phyloP scores from a whole-genome alignment of 2,329 filamentous ascomycete species.

The Hyphodiscus sp. region DNA sequence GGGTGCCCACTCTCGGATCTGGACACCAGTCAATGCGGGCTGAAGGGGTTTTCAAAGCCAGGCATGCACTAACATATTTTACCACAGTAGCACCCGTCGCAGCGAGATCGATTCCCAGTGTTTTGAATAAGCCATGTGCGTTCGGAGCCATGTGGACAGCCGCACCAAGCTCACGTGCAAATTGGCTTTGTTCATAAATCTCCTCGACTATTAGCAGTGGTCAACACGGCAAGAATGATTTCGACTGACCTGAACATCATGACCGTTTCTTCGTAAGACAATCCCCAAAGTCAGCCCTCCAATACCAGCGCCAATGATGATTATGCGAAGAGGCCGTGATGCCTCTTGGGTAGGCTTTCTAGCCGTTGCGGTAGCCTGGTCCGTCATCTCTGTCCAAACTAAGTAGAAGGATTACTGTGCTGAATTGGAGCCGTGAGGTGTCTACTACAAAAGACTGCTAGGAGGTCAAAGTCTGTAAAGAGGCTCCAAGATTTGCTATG shows the following conservation, averaged over 20 bases:
- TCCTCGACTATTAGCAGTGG: conserved; percentile 20
- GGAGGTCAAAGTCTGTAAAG: too few relatives aligned
- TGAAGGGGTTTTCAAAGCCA: too few relatives aligned
- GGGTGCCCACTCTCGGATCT: too few relatives aligned
- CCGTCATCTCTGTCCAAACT: too few relatives aligned
- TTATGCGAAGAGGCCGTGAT: conserved; percentile 7
- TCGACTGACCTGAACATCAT: conserved; percentile 14
- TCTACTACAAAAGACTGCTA: too few relatives aligned
- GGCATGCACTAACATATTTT: background rate
- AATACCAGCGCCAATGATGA: conserved; percentile 36
- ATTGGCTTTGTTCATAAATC: conserved; percentile 50
- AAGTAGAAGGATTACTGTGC: too few relatives aligned
- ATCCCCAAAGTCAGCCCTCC: conserved; percentile 48
- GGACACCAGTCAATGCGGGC: too few relatives aligned
- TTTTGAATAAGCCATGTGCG: conserved; percentile 47
- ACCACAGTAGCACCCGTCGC: conserved; percentile 31
- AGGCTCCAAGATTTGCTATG: too few relatives aligned
- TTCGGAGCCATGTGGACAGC: conserved; percentile 60
- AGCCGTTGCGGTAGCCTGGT: too few relatives aligned
- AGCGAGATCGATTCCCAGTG: conserved; percentile 37
- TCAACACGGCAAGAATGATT: background rate
- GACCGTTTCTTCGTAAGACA: conserved; percentile 25
- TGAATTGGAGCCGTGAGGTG: too few relatives aligned
- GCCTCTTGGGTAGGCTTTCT: too few relatives aligned
- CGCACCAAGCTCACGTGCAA: conserved; percentile 51